Percentiles rank a stretch among this genome's conserved stretches.
Evolutionary conservation across 2,329 filamentous ascomycete species (phyloP).

Genomic region (Botrytis porri): DNA sequence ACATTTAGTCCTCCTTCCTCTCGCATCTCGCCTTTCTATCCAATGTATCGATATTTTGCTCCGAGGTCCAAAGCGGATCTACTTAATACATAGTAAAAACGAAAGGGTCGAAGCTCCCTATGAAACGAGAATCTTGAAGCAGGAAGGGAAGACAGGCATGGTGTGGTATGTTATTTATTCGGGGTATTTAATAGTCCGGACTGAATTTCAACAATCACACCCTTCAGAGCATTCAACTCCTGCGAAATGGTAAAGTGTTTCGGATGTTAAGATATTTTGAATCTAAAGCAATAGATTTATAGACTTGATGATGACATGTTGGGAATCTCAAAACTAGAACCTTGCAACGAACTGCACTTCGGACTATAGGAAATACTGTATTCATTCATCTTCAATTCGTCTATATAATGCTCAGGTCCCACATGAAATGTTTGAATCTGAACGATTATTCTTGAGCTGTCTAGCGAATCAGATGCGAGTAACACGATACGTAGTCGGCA

Average conservation of each 20-base stretch:
- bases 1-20: neutral
- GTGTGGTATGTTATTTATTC: neutral
- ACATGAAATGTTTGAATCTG: neutral
- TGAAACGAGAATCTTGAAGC: neutral
- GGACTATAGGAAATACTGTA: neutral
- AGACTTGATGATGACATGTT: neutral
- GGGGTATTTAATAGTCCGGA: neutral
- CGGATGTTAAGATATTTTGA: neutral
- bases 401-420: neutral
- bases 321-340: neutral
- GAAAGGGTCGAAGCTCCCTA: neutral
- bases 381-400: neutral
- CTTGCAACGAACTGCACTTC: neutral
- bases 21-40: neutral
- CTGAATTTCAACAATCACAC: neutral
- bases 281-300: neutral
- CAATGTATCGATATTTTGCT: neutral
- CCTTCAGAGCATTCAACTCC: neutral
- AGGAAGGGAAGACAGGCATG: neutral
- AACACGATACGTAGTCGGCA: neutral
- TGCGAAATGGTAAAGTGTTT: neutral
- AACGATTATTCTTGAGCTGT: neutral
- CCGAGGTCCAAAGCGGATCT: neutral
- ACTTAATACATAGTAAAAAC: neutral
- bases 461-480: neutral